Conservation (phyloP, 345 rosid genomes). For the Nasturtium officinale region DNA sequence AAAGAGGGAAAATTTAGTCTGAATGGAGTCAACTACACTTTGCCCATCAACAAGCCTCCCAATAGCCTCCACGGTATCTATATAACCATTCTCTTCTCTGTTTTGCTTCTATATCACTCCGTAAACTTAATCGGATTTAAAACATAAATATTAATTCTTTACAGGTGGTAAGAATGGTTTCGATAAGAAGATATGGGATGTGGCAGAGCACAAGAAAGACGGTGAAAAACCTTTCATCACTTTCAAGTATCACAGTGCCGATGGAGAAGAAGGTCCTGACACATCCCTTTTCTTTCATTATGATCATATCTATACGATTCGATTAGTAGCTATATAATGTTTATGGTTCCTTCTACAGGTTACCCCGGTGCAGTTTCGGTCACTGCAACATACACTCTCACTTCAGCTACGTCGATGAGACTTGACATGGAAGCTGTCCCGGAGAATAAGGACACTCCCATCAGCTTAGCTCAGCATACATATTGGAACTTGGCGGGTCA, state of each 20-base stretch:
- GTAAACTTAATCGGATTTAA: not conserved
- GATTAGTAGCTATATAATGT: not conserved
- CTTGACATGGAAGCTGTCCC: slow-evolving; percentile 94
- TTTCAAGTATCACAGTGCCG: slow-evolving; percentile 65
- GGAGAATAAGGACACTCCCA: slow-evolving; percentile 72
- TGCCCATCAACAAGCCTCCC: slow-evolving; percentile 89
- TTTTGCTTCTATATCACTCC: not conserved
- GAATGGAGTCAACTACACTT: slow-evolving; percentile 63
- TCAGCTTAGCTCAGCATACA: slow-evolving; percentile 93
- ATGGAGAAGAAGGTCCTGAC: slow-evolving; percentile 85
- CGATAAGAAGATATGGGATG: slow-evolving; percentile 84
- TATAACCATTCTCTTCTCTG: slow-evolving; percentile 16
- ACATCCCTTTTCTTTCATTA: not conserved
- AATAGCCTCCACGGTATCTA: slow-evolving; percentile 89
- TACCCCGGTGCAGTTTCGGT: slow-evolving; percentile 84
- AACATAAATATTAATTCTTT: slow-evolving; percentile 5
- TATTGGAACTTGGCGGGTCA: slow-evolving; percentile 95
- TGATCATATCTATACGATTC: not conserved
- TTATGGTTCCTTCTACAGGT: slow-evolving; percentile 48
- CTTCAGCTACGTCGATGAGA: slow-evolving; percentile 70
- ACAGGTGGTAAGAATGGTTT: slow-evolving; percentile 89
- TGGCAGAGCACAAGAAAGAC: slow-evolving; percentile 55
- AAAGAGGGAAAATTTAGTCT: slow-evolving; percentile 82
- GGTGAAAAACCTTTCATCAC: slow-evolving; percentile 72
- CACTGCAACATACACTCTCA: slow-evolving; percentile 72